Evolutionary conservation across 805 yeast genomes (phyloP).

Genomic region (Metschnikowia proteae): DNA sequence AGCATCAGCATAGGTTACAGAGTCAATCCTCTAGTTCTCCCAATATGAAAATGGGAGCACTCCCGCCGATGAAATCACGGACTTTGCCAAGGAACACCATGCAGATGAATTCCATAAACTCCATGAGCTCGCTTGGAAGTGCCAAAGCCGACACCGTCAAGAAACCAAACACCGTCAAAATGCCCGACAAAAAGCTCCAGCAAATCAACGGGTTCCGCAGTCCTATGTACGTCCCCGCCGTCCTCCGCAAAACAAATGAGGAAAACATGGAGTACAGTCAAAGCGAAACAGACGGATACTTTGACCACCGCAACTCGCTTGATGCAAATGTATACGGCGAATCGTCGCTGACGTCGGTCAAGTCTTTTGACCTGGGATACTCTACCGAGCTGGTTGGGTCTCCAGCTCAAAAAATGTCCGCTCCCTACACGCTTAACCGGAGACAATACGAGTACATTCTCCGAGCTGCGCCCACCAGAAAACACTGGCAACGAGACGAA

Average conservation of each 20-base stretch:
- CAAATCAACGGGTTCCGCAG: conserved; percentile 79
- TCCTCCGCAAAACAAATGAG: conserved; percentile 47
- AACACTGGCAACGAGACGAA: conserved; percentile 75
- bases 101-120: not conserved
- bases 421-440: conserved; percentile 14
- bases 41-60: not conserved
- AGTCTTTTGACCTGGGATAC: conserved; percentile 30
- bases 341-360: conserved; percentile 24
- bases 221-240: conserved; percentile 90
- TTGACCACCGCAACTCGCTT: not conserved
- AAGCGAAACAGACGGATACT: conserved; percentile 2
- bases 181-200: conserved; percentile 39
- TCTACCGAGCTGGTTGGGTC: conserved; percentile 26
- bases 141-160: not conserved
- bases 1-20: not conserved
- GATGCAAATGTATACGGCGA: not conserved
- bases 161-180: not conserved
- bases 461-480: conserved; percentile 48
- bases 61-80: not conserved
- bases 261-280: conserved; percentile 11
- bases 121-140: not conserved
- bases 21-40: not conserved
- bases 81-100: not conserved
- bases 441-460: conserved; percentile 27
- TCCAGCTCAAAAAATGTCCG: conserved; percentile 10